Percentiles rank a stretch among this genome's conserved stretches.
phyloP scores from a whole-genome alignment of 1,284 basidiomycete species.

The Irpex rosettiformis region DNA sequence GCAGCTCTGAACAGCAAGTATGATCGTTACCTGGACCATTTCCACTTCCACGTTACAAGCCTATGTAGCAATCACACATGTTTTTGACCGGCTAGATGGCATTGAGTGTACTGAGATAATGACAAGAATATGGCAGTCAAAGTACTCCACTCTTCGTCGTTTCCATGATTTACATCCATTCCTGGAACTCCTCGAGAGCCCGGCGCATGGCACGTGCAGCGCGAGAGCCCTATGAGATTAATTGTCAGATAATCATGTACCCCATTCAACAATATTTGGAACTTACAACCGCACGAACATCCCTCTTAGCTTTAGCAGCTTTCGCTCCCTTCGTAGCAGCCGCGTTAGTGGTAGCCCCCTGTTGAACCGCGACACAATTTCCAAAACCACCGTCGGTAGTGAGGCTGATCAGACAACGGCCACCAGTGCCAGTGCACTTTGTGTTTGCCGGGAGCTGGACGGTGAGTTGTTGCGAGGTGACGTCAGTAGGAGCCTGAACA shows the following conservation, averaged over 20 bases:
- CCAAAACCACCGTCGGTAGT: slow-evolving; percentile 46
- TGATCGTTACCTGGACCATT: too few relatives aligned
- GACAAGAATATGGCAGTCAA: background rate
- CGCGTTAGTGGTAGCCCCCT: slow-evolving; percentile 12
- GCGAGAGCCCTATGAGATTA: slow-evolving; percentile 15
- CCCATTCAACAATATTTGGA: background rate
- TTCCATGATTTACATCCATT: slow-evolving; percentile 1
- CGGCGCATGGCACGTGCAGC: slow-evolving; percentile 18
- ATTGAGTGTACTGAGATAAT: background rate
- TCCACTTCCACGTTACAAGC: too few relatives aligned
- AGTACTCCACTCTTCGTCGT: background rate
- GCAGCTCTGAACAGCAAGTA: too few relatives aligned
- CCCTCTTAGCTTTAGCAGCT: slow-evolving; percentile 2
- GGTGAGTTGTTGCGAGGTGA: slow-evolving; percentile 37
- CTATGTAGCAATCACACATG: background rate
- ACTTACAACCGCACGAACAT: slow-evolving; percentile 14
- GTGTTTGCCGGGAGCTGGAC: slow-evolving; percentile 46
- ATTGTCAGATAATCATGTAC: background rate
- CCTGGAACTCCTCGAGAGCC: slow-evolving; percentile 9
- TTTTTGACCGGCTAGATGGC: background rate
- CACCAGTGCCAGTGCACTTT: slow-evolving; percentile 43
- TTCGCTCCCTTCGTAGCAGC: background rate
- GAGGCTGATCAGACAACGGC: slow-evolving; percentile 47
- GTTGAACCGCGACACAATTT: slow-evolving; percentile 44
- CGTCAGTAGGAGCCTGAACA: slow-evolving; percentile 25